Base-by-base conservation (phyloP, 768 basidiomycete species). In the Antrodiella citrinella region DNA sequence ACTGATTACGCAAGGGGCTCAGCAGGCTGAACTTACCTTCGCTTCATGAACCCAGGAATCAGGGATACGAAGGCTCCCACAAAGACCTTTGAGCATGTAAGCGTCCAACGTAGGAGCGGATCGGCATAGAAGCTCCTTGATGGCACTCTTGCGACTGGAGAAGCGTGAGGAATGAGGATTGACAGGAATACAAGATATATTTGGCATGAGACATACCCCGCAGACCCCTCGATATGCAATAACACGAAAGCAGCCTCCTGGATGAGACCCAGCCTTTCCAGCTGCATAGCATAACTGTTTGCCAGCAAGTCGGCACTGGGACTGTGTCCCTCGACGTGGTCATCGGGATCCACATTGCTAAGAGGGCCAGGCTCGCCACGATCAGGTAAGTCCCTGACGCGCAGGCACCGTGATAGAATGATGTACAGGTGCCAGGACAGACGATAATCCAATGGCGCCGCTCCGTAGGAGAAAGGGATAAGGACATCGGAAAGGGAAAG, bases 401-500 rank as follows among this genome's bases (percentile, higher is more conserved):
- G 75, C 69, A 96, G 81, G 52, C 85, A 87, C 21, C 86, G 77
- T 13, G 92, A 86, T 44, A 98, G 70, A 26, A 98, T 71, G 49
- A 92, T 78, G 64, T 95, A 97, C 26, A 97, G 61, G 67, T 97
- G 92, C 95, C 95, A 99, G 4, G 88, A 76, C 49, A 96, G 69
- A 19, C 91, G 80, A 62, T 81, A 84, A 63, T 94, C 92, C n/a
- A 81, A 65, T 0, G 85, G 84, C 4, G 81, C 84, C 2, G 86
- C 67, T 1, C 82, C 77, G 56, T 87, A 91, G 20, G 88, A 88
- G 5, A 82, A 69, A 0, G 93, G 86, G 10, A 76, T 67, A 7
- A 94, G 78, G 2, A 83, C 73, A 30, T 73, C 82, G 48, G 77
- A 94, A 47, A 79, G 76, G 40, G 78, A 87, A 57, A 74, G 79